Evolutionary conservation across 1,284 basidiomycete genomes (phyloP).

Genomic region (Lentinus polychrous): DNA sequence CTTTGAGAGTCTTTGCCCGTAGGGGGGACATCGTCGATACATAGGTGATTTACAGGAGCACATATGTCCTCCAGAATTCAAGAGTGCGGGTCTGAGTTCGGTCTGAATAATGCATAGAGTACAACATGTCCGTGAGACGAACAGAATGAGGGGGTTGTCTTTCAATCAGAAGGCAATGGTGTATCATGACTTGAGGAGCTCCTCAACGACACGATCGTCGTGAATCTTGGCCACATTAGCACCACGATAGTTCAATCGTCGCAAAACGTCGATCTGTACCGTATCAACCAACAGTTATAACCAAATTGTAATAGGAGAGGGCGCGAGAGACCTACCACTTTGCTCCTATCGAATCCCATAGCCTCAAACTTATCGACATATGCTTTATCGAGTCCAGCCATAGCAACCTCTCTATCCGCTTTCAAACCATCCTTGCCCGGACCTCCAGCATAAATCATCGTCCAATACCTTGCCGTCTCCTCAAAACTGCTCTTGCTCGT

Average conservation of each 20-base stretch:
- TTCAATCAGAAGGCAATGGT: not conserved
- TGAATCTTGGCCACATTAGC: conserved; percentile 53
- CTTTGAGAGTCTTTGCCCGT: no score
- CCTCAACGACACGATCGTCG: conserved; percentile 54
- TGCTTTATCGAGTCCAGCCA: conserved; percentile 65
- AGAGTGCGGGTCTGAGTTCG: no score
- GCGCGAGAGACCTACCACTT: conserved; percentile 56
- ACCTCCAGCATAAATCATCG: conserved; percentile 80
- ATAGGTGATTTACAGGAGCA: no score
- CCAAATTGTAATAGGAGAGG: not conserved
- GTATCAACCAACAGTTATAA: not conserved
- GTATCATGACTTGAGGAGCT: conserved; percentile 37
- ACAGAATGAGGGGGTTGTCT: not conserved
- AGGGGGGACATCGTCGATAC: no score
- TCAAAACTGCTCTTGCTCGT: conserved; percentile 86
- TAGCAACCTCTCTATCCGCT: conserved; percentile 49
- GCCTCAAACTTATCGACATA: conserved; percentile 71
- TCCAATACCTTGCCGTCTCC: conserved; percentile 92
- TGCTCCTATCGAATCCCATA: conserved; percentile 66
- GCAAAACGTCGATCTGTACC: conserved; percentile 77
- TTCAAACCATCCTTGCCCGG: conserved; percentile 34
- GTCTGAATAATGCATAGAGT: not conserved
- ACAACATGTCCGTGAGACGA: not conserved
- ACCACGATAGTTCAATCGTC: conserved; percentile 88
- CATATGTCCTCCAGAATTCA: no score